These are phyloP conservation scores for Dactylellina leptospora DNA, from an alignment of 2,329 filamentous ascomycete species.

Conservation along the genomic window DNA sequence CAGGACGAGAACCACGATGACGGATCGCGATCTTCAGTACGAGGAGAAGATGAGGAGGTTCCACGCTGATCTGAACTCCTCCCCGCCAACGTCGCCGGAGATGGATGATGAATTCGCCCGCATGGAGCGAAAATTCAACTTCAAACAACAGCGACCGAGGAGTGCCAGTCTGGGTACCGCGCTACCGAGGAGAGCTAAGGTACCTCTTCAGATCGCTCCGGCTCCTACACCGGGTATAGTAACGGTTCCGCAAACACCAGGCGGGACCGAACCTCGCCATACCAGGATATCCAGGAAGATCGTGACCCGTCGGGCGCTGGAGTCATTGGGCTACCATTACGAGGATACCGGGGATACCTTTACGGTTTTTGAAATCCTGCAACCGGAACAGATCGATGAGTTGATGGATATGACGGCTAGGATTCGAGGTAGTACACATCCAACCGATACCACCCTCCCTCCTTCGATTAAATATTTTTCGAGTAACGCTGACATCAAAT, in stretches of 20 bases:
- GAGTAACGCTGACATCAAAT: not conserved
- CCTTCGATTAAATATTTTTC: not conserved
- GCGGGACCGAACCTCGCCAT: constrained; percentile 35
- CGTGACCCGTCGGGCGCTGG: constrained; percentile 83
- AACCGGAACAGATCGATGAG: constrained; percentile 36
- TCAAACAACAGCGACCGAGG: constrained; percentile 21
- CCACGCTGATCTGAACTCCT: constrained; percentile 25
- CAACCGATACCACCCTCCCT: not conserved
- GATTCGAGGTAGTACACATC: constrained; percentile 51
- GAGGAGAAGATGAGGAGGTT: constrained; percentile 50
- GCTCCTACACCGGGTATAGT: constrained; percentile 5
- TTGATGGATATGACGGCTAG: constrained; percentile 48
- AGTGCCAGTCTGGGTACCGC: constrained; percentile 43
- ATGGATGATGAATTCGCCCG: constrained; percentile 30
- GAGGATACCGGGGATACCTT: constrained; percentile 73
- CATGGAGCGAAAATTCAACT: constrained; percentile 29
- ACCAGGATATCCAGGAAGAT: constrained; percentile 95
- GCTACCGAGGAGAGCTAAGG: constrained; percentile 26
- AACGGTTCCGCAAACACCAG: constrained; percentile 18
- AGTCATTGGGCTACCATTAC: constrained; percentile 81
- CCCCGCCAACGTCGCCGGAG: constrained; percentile 41
- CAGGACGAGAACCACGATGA: constrained; percentile 36
- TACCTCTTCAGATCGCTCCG: constrained; percentile 44
- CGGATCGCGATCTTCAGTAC: constrained; percentile 32
- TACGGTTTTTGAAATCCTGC: constrained; percentile 44